Percentiles rank a stretch among this genome's conserved stretches.
Evolutionary conservation across 192 early-diverging fungal genomes (phyloP).

Genomic region (Kappamyces sp.): DNA sequence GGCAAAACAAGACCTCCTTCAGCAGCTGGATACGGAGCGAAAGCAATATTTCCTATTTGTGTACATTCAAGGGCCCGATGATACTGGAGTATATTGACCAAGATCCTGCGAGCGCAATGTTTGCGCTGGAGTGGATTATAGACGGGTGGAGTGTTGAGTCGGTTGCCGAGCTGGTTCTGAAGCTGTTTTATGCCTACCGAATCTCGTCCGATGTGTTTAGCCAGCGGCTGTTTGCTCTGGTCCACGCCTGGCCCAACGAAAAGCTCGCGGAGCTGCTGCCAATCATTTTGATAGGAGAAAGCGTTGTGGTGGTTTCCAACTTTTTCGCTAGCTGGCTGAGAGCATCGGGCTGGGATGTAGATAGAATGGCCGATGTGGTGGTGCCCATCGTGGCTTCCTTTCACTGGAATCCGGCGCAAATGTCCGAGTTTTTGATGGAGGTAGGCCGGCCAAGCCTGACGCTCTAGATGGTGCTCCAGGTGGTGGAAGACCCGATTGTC

Average conservation of each 20-base stretch:
- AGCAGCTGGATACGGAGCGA: conserved; percentile 24
- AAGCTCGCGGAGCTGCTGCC: conserved; percentile 19
- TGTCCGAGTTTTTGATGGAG: not conserved
- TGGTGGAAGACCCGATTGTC: not conserved
- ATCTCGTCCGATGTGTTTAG: conserved; percentile 16
- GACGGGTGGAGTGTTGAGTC: conserved; percentile 15
- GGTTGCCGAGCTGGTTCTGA: conserved; percentile 25
- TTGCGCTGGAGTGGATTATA: conserved; percentile 24
- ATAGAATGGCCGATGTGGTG: conserved; percentile 1
- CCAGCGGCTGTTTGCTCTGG: conserved; percentile 7
- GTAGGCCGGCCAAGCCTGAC: not conserved
- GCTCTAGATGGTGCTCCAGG: not conserved
- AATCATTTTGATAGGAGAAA: conserved; percentile 27
- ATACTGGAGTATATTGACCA: conserved; percentile 7
- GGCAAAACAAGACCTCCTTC: conserved; percentile 21
- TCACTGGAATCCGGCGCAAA: conserved; percentile 2
- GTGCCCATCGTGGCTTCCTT: not conserved
- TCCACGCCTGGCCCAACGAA: conserved; percentile 8
- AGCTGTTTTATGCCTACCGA: conserved; percentile 22
- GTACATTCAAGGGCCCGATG: conserved; percentile 20
- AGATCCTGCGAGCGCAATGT: conserved; percentile 6
- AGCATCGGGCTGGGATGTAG: not conserved
- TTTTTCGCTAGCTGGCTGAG: conserved; percentile 22
- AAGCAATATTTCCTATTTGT: conserved; percentile 25
- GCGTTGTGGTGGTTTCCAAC: not conserved